These are phyloP conservation scores for Eucalyptus marginata DNA, from an alignment of 345 rosid genomes.

Conservation along the genomic window DNA sequence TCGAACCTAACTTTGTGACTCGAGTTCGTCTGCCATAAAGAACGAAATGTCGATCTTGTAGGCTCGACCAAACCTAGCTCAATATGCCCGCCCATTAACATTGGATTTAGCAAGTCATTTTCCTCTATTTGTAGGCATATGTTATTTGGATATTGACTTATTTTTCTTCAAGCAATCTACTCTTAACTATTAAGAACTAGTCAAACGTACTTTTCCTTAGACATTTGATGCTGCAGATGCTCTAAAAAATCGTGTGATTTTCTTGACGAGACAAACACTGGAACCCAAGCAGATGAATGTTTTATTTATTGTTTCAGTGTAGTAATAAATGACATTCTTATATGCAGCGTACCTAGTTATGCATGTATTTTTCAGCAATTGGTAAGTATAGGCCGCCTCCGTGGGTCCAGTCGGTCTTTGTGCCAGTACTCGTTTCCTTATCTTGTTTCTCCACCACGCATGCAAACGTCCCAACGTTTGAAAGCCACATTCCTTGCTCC, in stretches of 20 bases:
- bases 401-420: background rate
- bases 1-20: background rate
- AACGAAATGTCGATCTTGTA: background rate
- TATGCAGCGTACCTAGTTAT: background rate
- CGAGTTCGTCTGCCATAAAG: background rate
- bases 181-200: background rate
- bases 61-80: background rate
- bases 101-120: background rate
- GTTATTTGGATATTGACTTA: background rate
- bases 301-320: background rate
- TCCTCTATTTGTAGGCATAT: background rate
- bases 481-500: background rate
- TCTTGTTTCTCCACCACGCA: slow-evolving; percentile 24
- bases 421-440: background rate
- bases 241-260: background rate
- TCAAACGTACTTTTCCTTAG: background rate
- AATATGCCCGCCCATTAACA: background rate
- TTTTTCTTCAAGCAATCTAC: background rate
- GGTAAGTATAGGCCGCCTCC: background rate
- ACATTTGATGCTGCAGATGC: background rate
- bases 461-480: background rate
- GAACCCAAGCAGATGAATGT: background rate
- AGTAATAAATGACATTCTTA: background rate
- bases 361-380: background rate
- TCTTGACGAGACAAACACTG: background rate